A percentile compares a stretch with the other conserved stretches of the same genome.
These are phyloP conservation scores for Acanthamoeba lenticulata DNA, from an alignment of 208 protist species.

Conservation along the genomic window DNA sequence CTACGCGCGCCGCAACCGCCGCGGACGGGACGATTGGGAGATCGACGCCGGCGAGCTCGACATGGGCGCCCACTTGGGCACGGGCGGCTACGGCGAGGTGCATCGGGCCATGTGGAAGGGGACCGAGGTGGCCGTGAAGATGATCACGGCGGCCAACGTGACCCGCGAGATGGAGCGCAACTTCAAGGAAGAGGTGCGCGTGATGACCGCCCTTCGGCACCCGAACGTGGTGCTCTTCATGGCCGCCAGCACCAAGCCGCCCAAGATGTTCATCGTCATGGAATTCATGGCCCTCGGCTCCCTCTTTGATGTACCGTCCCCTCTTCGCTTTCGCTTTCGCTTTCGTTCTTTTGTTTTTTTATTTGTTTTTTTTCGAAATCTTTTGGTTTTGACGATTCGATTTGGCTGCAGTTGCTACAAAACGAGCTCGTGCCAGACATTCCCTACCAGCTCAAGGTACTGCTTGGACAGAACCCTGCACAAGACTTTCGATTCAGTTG, in stretches of 20 bases:
- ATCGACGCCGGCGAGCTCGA: slow-evolving; percentile 53
- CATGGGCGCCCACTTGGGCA: not conserved
- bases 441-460: slow-evolving; percentile 18
- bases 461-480: not conserved
- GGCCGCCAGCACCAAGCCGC: not conserved
- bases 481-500: too few species aligned
- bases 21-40: slow-evolving; percentile 20
- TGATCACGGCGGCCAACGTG: not conserved
- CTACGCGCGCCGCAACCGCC: not conserved
- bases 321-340: not conserved
- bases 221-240: slow-evolving; percentile 60
- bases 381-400: too few species aligned
- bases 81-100: slow-evolving; percentile 41
- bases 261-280: slow-evolving; percentile 18
- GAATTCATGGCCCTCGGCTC: slow-evolving; percentile 35
- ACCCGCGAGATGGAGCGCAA: slow-evolving; percentile 72
- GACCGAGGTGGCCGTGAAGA: slow-evolving; percentile 69
- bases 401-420: not conserved
- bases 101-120: slow-evolving; percentile 44
- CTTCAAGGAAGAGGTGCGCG: slow-evolving; percentile 76
- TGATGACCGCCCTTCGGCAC: not conserved
- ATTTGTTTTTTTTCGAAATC: too few species aligned
- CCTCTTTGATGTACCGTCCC: not conserved
- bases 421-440: slow-evolving; percentile 48
- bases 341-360: not conserved